Evolutionary conservation across 202 grass and related monocot genomes (phyloP).

Genomic region (Musa balbisiana): DNA sequence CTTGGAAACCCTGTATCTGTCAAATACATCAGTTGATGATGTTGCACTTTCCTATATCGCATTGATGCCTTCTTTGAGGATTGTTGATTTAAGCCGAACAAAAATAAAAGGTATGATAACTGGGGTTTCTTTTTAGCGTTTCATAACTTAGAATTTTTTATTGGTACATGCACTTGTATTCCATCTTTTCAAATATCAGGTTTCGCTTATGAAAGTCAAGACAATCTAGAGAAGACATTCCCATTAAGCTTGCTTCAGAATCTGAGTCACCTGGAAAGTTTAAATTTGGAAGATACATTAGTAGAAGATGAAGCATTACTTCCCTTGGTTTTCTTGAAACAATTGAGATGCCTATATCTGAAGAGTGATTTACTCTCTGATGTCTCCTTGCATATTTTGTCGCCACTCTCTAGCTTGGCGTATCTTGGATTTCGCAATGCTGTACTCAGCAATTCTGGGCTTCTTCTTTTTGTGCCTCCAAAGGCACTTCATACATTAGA

Average conservation of each 20-base stretch:
- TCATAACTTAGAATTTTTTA: constrained; percentile 2
- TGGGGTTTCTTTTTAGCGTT: neutral
- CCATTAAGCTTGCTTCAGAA: constrained; percentile 45
- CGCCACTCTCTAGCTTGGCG: constrained; percentile 42
- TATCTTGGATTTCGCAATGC: constrained; percentile 66
- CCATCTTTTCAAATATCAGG: constrained; percentile 32
- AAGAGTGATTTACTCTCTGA: constrained; percentile 82
- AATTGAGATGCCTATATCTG: constrained; percentile 60
- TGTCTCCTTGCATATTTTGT: constrained; percentile 42
- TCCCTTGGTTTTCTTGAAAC: constrained; percentile 42
- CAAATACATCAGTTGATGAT: constrained; percentile 69
- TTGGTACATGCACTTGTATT: neutral
- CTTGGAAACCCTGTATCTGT: constrained; percentile 50
- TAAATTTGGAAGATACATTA: constrained; percentile 61
- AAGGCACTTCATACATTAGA: constrained; percentile 43
- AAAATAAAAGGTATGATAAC: constrained; percentile 47
- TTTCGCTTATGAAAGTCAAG: constrained; percentile 25
- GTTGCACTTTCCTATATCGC: constrained; percentile 54
- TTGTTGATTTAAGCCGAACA: constrained; percentile 51
- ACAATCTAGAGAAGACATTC: constrained; percentile 21
- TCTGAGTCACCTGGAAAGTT: constrained; percentile 51
- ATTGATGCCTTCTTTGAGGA: constrained; percentile 59
- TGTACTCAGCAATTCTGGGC: constrained; percentile 60
- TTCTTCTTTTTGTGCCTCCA: constrained; percentile 52
- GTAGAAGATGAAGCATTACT: constrained; percentile 52